Evolutionary conservation across 371 early-diverging fungal genomes (phyloP).

Genomic region (Mycotypha africana): DNA sequence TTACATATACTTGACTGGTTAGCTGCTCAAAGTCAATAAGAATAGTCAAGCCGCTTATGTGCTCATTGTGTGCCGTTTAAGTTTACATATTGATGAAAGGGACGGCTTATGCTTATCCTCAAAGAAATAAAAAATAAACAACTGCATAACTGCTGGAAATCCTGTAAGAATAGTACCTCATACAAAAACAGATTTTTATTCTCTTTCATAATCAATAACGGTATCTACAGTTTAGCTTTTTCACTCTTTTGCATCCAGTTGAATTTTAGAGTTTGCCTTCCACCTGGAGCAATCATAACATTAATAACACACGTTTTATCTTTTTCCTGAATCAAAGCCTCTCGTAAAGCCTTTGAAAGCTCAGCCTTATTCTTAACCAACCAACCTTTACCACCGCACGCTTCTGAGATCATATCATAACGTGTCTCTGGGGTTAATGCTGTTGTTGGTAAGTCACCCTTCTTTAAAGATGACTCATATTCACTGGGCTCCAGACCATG

Average conservation of each 20-base stretch:
- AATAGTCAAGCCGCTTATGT: too few relatives aligned
- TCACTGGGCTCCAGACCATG: constrained; percentile 54
- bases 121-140: too few relatives aligned
- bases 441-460: constrained; percentile 52
- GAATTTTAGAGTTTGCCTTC: constrained; percentile 33
- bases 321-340: constrained; percentile 36
- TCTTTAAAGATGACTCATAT: constrained; percentile 23
- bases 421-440: constrained; percentile 61
- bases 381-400: constrained; percentile 66
- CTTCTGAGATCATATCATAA: constrained; percentile 63
- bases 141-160: too few relatives aligned
- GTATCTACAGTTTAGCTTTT: constrained; percentile 15
- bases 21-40: too few relatives aligned
- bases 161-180: too few relatives aligned
- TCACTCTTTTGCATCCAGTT: constrained; percentile 21
- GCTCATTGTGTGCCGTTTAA: too few relatives aligned
- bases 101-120: too few relatives aligned
- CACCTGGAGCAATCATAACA: constrained; percentile 46
- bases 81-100: too few relatives aligned
- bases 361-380: constrained; percentile 57
- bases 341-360: constrained; percentile 47
- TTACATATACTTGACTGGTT: too few relatives aligned
- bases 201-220: too few relatives aligned
- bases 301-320: constrained; percentile 44
- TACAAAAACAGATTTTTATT: too few relatives aligned